Evolutionary conservation across 2,329 filamentous ascomycete species (phyloP), one percentile per base, ranked within the genome.

Genomic region (Cryphonectria nitschkei): DNA sequence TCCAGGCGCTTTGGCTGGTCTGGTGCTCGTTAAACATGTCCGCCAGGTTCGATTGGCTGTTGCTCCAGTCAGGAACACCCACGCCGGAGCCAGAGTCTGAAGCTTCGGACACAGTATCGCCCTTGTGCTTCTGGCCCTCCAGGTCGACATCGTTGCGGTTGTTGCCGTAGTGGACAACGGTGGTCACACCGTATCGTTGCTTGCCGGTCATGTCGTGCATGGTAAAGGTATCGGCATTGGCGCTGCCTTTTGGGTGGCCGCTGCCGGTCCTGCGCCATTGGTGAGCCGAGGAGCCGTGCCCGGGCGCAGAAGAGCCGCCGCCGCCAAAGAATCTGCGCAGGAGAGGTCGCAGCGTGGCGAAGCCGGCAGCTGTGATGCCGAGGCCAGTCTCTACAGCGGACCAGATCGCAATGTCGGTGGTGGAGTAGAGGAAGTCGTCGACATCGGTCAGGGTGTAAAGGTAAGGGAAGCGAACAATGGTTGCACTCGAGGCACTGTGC

Each of bases 371-470:
- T 5, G 62, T 41, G 16, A 69, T 69, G 22, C 68, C 68, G 5
- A 69, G 65, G 2, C 68, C 68, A 26, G 68, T 63, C 62, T 69
- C 68, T 22, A 69, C 50, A 11, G 68, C 66, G 11, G 61, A 65
- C 68, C 68, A 69, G 22, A 69, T 69, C 6, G 68, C 68, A 11
- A 69, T n/a, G 19, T 69, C 68, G 26, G 68, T 43, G 1, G 68
- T 69, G n/a, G 68, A 43, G 46, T 54, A 69, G 4, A 69, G 52
- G 19, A 69, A 69, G 11, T 69, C 68, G 16, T 50, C 29, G 26
- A 54, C 13, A 37, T 69, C 62, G 37, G 37, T 66, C 19, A 69
- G 39, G 19, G 43, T 41, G 50, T 69, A 37, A 32, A 62, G 34
- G 34, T 62, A 62, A 39, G 58, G 58, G 58, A 62, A 62, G 4